phyloP scores from a whole-genome alignment of 1,284 basidiomycete genomes.

The Ustilago curta region DNA sequence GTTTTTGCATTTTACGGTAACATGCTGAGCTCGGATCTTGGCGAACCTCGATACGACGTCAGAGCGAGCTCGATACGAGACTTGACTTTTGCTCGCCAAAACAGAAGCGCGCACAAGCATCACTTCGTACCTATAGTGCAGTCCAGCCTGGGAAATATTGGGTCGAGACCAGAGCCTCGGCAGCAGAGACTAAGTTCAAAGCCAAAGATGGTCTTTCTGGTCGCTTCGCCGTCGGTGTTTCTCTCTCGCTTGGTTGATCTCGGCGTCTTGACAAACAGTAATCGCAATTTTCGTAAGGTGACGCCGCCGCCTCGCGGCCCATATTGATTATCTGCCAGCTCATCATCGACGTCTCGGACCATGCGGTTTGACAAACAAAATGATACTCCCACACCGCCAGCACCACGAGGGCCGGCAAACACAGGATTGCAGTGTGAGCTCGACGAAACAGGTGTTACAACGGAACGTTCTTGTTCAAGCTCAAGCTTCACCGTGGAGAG shows the following conservation, averaged over 20 bases:
- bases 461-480: no score
- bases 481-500: no score
- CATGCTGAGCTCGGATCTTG: neutral
- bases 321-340: neutral
- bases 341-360: neutral
- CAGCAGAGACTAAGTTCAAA: no score
- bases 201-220: neutral
- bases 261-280: conserved; percentile 2
- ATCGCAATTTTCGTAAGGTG: neutral
- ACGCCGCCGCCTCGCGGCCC: neutral
- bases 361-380: conserved; percentile 1
- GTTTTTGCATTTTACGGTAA: no score
- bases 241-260: neutral
- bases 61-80: neutral
- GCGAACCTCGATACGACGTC: conserved; percentile 4
- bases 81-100: neutral
- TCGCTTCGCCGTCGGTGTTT: neutral
- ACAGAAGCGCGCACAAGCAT: no score
- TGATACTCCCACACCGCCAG: conserved; percentile 1
- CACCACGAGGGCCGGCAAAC: conserved; percentile 3
- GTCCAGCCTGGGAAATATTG: no score
- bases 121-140: no score
- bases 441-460: no score
- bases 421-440: no score
- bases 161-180: no score